A percentile compares a stretch with the other conserved stretches of the same genome.
Evolutionary conservation across 1,284 basidiomycete genomes (phyloP).

Genomic region (Ceraceosorus guamensis): DNA sequence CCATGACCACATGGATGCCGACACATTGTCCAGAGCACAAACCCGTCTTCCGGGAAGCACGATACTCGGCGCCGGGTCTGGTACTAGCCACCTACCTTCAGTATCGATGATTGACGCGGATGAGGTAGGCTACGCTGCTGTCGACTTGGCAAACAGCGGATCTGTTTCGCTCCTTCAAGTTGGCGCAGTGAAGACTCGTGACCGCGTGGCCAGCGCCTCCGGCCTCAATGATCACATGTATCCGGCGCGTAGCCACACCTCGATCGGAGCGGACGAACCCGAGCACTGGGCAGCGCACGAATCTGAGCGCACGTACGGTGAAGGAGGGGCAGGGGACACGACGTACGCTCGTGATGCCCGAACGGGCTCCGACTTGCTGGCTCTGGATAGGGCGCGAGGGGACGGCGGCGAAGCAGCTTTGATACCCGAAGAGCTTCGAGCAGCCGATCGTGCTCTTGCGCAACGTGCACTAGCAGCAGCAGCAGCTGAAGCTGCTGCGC

Average conservation of each 20-base stretch:
- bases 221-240: neutral
- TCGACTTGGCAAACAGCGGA: neutral
- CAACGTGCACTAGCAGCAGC: too few species aligned
- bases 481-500: too few species aligned
- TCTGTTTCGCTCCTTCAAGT: slow-evolving; percentile 1
- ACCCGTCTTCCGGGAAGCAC: too few species aligned
- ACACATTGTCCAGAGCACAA: neutral
- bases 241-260: neutral
- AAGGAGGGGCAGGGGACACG: neutral
- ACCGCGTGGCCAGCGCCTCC: slow-evolving; percentile 3
- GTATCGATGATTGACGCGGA: too few species aligned
- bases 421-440: too few species aligned
- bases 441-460: too few species aligned
- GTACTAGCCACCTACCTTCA: too few species aligned
- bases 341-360: neutral
- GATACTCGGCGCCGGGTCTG: neutral
- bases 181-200: neutral
- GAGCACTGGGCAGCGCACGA: neutral
- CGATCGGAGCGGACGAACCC: too few species aligned
- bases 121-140: neutral
- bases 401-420: too few species aligned
- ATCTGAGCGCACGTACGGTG: neutral
- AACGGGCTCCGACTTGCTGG: neutral
- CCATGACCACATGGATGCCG: slow-evolving; percentile 5
- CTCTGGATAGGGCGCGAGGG: too few species aligned